Percentiles rank a stretch among this genome's conserved stretches.
Conservation (phyloP, 345 rosid species). For the Lepidium aucheri region DNA sequence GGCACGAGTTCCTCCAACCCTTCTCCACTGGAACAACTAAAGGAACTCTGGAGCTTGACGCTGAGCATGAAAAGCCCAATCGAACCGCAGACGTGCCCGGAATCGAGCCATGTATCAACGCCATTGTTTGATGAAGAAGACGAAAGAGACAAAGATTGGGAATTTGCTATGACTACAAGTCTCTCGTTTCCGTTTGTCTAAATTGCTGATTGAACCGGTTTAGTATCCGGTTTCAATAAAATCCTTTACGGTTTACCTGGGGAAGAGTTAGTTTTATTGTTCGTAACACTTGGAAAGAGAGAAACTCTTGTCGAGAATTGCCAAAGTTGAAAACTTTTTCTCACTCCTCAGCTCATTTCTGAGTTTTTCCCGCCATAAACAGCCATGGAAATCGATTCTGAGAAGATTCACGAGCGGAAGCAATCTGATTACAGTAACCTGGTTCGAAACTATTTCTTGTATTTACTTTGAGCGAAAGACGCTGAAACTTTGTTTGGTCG, state of each 20-base stretch:
- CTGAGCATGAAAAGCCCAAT: conserved; percentile 17
- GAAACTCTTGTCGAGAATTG: not conserved
- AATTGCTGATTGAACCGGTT: conserved; percentile 4
- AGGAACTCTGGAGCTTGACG: conserved; percentile 13
- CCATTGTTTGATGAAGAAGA: conserved; percentile 31
- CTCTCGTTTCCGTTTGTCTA: not conserved
- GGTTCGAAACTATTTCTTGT: conserved; percentile 27
- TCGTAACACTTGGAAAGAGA: not conserved
- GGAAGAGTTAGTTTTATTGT: not conserved
- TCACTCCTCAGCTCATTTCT: not conserved
- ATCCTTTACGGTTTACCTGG: not conserved
- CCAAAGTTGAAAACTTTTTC: conserved; percentile 16
- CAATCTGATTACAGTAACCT: conserved; percentile 39
- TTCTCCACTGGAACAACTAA: conserved; percentile 14
- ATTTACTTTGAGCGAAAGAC: not conserved
- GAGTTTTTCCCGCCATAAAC: conserved; percentile 31
- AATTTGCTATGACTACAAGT: not conserved
- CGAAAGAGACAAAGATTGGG: not conserved
- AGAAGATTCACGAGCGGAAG: conserved; percentile 40
- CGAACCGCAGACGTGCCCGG: conserved; percentile 23
- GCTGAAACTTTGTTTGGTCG: not conserved
- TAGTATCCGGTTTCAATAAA: not conserved
- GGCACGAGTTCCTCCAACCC: conserved; percentile 10
- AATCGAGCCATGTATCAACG: conserved; percentile 31
- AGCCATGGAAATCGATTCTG: conserved; percentile 52